phyloP scores from a whole-genome alignment of 2,329 filamentous ascomycete species.

The Fusarium acutatum region DNA sequence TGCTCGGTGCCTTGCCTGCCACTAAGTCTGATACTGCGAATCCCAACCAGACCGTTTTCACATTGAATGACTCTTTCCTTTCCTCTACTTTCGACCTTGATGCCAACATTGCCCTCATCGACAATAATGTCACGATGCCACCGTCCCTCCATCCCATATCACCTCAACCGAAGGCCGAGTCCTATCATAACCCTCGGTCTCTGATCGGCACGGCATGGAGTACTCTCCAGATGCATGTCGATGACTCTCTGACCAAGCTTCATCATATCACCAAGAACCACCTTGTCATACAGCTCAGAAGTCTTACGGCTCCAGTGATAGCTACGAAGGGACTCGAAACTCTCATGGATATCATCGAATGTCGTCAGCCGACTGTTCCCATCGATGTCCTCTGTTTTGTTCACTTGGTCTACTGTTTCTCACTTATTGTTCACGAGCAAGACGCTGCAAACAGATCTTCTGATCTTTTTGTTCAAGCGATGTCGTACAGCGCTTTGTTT shows the following conservation, averaged over 20 bases:
- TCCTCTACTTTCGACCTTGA: constrained; percentile 47
- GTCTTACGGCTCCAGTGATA: constrained; percentile 51
- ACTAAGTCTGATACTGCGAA: constrained; percentile 42
- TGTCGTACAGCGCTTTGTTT: constrained; percentile 55
- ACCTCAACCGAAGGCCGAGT: constrained; percentile 39
- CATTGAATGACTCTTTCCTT: constrained; percentile 47
- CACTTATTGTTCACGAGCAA: constrained; percentile 55
- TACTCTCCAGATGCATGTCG: constrained; percentile 56
- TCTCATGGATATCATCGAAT: constrained; percentile 52
- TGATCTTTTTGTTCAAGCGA: constrained; percentile 57
- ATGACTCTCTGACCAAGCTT: constrained; percentile 55
- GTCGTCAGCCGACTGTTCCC: constrained; percentile 49
- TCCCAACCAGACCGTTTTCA: constrained; percentile 49
- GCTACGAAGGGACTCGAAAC: constrained; percentile 53
- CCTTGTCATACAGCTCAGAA: constrained; percentile 52
- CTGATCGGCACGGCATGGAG: constrained; percentile 57
- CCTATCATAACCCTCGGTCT: constrained; percentile 37
- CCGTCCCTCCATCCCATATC: constrained; percentile 15
- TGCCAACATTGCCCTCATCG: constrained; percentile 50
- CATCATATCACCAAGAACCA: constrained; percentile 51
- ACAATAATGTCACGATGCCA: constrained; percentile 39
- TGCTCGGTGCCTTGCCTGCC: constrained; percentile 43
- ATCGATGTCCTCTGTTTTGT: constrained; percentile 60
- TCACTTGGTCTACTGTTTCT: constrained; percentile 61
- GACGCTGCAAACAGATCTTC: constrained; percentile 48